These are phyloP conservation scores for Caryopteris hybrid DNA, from an alignment of 305 asterid species.

Conservation along the genomic window DNA sequence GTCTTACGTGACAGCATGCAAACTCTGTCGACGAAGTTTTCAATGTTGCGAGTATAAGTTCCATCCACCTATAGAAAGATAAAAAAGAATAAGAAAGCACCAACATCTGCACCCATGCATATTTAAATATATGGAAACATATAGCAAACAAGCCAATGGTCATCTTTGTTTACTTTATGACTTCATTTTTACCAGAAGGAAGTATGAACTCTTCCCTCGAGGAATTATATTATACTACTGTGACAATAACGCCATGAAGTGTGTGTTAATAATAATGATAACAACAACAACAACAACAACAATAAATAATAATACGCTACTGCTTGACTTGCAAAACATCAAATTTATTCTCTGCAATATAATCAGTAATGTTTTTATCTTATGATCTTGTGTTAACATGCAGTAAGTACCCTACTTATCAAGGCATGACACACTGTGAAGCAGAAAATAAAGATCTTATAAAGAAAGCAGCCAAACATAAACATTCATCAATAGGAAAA, in stretches of 20 bases:
- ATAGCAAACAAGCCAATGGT: not conserved
- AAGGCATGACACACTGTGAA: not conserved
- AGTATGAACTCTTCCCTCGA: not conserved
- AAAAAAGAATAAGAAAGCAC: conserved; percentile 13
- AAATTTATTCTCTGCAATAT: not conserved
- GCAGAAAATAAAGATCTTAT: not conserved
- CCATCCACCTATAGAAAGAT: conserved; percentile 68
- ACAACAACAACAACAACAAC: too few relatives aligned
- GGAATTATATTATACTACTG: not conserved
- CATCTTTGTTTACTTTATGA: not conserved
- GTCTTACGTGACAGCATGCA: conserved; percentile 56
- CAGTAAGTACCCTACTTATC: not conserved
- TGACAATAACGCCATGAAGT: not conserved
- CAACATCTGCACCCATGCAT: not conserved
- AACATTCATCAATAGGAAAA: not conserved
- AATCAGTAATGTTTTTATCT: not conserved
- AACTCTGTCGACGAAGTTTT: conserved; percentile 59
- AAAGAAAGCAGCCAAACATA: not conserved
- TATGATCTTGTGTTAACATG: not conserved
- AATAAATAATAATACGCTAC: too few relatives aligned
- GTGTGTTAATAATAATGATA: not conserved
- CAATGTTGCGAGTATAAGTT: conserved; percentile 71
- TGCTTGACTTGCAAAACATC: not conserved
- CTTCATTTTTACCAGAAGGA: not conserved
- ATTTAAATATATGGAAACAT: not conserved